A percentile compares a stretch with the other conserved stretches of the same genome.
These are phyloP conservation scores for Astrothelium subdiscretum DNA, from an alignment of 495 filamentous ascomycete genomes.

Conservation along the genomic window DNA sequence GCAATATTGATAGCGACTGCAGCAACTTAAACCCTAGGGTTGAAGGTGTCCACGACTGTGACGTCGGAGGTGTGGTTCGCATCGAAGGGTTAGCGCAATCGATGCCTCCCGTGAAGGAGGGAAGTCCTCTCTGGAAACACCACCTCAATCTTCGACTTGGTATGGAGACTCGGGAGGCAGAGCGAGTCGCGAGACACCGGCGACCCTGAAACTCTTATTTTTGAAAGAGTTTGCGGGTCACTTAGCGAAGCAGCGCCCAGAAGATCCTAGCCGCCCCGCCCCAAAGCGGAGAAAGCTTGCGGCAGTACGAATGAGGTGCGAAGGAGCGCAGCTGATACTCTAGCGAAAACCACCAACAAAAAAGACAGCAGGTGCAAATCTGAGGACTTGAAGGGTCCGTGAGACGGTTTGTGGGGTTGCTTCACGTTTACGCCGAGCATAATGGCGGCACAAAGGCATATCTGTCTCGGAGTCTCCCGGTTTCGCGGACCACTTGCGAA, in stretches of 20 bases:
- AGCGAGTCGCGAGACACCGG: not conserved
- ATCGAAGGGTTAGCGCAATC: not conserved
- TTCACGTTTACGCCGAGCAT: not conserved
- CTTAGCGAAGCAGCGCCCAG: not conserved
- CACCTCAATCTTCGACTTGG: not conserved
- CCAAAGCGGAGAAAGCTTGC: not conserved
- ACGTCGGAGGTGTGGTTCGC: not conserved
- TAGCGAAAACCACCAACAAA: not conserved
- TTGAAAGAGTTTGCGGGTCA: not conserved
- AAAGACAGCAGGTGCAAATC: not conserved
- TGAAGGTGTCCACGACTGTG: not conserved
- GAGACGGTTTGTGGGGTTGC: not conserved
- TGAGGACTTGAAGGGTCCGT: not conserved
- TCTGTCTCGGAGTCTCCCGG: not conserved
- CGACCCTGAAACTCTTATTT: not conserved
- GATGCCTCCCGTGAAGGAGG: not conserved
- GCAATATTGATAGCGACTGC: slow-evolving; percentile 1
- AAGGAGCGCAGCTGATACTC: slow-evolving; percentile 2
- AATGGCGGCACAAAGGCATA: not conserved
- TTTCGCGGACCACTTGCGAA: not conserved
- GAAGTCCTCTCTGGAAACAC: not conserved
- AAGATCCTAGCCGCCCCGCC: slow-evolving; percentile 2
- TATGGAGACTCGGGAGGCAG: not conserved
- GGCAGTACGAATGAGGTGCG: not conserved
- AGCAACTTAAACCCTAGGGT: not conserved